Evolutionary conservation across 2,329 filamentous ascomycete species (phyloP).

Genomic region (Plectosphaerella cucumerina): DNA sequence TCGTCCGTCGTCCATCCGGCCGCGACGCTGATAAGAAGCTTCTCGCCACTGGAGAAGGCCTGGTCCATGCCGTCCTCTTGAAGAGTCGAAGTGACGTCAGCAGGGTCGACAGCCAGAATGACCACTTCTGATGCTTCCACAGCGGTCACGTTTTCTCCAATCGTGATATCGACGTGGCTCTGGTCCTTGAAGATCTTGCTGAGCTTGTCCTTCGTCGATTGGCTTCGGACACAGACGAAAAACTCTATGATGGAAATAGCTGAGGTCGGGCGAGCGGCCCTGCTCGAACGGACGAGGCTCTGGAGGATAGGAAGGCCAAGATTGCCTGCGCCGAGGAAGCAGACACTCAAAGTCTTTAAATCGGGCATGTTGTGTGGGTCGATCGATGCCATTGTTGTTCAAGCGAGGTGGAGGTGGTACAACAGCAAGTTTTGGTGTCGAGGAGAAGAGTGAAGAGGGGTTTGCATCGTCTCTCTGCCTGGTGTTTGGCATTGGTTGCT

Average conservation of each 20-base stretch:
- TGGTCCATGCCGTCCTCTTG: slow-evolving; percentile 28
- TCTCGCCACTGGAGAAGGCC: slow-evolving; percentile 28
- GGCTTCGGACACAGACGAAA: slow-evolving; percentile 24
- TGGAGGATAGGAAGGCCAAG: not conserved
- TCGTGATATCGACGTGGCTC: slow-evolving; percentile 18
- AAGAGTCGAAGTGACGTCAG: slow-evolving; percentile 34
- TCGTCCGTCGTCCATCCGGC: slow-evolving; percentile 42
- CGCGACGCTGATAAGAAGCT: slow-evolving; percentile 46
- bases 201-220: slow-evolving; percentile 16
- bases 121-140: slow-evolving; percentile 31
- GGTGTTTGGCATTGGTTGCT: too few species aligned
- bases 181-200: slow-evolving; percentile 14
- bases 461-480: too few species aligned
- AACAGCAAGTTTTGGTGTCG: too few species aligned
- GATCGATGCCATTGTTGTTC: too few species aligned
- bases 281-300: not conserved
- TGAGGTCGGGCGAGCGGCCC: too few species aligned
- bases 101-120: slow-evolving; percentile 42
- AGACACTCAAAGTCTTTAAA: too few species aligned
- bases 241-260: slow-evolving; percentile 17
- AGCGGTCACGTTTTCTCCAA: slow-evolving; percentile 28
- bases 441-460: too few species aligned
- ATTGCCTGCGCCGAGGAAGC: not conserved
- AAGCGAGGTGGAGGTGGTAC: too few species aligned
- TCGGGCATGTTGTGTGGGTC: too few species aligned